phyloP scores from a whole-genome alignment of 2,329 filamentous ascomycete species.

The Aspergillus amoenus region DNA sequence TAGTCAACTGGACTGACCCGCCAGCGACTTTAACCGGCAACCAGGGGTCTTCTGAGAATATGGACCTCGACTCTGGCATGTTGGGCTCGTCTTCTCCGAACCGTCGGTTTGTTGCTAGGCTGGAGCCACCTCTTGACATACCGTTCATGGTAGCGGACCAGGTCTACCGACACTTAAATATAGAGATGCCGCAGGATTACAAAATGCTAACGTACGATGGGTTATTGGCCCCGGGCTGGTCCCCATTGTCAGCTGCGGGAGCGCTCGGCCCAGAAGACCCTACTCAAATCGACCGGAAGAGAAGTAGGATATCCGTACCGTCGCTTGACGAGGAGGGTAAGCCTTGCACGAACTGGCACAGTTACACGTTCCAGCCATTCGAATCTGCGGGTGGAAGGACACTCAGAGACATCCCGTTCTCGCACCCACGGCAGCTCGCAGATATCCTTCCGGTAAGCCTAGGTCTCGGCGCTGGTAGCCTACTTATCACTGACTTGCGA shows the following conservation, averaged over 20 bases:
- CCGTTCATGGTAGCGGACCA: constrained; percentile 43
- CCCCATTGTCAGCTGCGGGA: constrained; percentile 20
- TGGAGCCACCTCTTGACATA: constrained; percentile 44
- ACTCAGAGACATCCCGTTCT: constrained; percentile 44
- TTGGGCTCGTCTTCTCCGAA: constrained; percentile 39
- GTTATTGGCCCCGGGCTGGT: constrained; percentile 36
- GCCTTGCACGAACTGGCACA: constrained; percentile 35
- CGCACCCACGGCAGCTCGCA: constrained; percentile 46
- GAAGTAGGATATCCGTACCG: constrained; percentile 34
- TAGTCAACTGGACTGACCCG: constrained; percentile 44
- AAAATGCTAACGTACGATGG: constrained; percentile 41
- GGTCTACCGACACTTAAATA: constrained; percentile 41
- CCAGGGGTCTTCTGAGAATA: constrained; percentile 33
- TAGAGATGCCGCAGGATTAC: constrained; percentile 41
- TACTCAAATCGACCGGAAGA: constrained; percentile 30
- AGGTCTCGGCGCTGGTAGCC: background rate
- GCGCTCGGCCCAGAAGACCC: constrained; percentile 27
- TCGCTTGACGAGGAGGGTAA: constrained; percentile 31
- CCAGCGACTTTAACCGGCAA: constrained; percentile 35
- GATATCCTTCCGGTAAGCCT: constrained; percentile 42
- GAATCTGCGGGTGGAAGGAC: constrained; percentile 42
- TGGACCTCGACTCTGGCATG: constrained; percentile 40
- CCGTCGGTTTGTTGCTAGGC: constrained; percentile 44
- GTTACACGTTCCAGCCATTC: constrained; percentile 45
- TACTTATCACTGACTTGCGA: background rate